Evolutionary conservation across 345 rosid genomes (phyloP).

Genomic region (Salix udensis): DNA sequence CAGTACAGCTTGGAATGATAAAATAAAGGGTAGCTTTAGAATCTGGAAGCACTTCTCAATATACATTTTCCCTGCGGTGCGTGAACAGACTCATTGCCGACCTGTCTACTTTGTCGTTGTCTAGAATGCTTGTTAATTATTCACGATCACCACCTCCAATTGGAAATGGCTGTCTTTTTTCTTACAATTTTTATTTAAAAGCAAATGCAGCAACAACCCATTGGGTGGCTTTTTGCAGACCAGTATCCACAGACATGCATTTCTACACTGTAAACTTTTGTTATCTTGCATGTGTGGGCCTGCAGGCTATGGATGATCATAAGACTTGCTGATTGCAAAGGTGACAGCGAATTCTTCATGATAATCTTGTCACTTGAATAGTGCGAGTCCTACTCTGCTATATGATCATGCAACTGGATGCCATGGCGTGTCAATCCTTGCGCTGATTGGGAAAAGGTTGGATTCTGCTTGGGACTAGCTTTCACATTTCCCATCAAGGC

Average conservation of each 20-base stretch:
- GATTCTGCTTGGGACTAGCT: constrained; percentile 71
- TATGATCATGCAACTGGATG: not conserved
- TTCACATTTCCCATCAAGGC: constrained; percentile 91
- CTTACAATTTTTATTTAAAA: not conserved
- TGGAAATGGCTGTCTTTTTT: constrained; percentile 8
- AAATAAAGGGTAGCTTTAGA: constrained; percentile 1
- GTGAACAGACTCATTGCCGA: not conserved
- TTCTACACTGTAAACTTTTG: not conserved
- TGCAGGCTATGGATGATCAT: not conserved
- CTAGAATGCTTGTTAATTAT: constrained; percentile 1
- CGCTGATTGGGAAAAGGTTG: constrained; percentile 49
- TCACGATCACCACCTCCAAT: not conserved
- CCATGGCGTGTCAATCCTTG: not conserved
- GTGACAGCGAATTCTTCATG: not conserved
- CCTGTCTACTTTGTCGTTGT: constrained; percentile 24
- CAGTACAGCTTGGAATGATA: not conserved
- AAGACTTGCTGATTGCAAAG: not conserved
- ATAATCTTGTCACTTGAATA: not conserved
- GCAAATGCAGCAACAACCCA: not conserved
- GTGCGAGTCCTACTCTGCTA: not conserved
- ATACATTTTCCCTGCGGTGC: not conserved
- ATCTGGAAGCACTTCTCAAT: constrained; percentile 6
- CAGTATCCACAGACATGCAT: not conserved
- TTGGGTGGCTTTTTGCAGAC: not conserved
- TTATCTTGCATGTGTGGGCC: not conserved